phyloP scores from a whole-genome alignment of 2,329 filamentous ascomycete genomes.

The Ophiostoma ulmi region DNA sequence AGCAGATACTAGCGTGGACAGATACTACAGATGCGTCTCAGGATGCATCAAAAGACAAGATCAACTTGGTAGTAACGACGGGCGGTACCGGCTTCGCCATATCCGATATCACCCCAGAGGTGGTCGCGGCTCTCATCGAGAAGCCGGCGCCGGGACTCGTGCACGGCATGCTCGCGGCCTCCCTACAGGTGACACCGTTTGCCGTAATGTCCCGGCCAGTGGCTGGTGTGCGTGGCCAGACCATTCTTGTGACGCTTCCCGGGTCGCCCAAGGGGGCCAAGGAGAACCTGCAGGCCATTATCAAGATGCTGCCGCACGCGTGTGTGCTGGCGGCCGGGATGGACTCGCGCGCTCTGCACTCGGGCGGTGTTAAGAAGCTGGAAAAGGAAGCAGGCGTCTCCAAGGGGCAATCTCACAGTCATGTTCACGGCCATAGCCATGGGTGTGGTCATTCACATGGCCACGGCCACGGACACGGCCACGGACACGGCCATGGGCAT shows the following conservation, averaged over 20 bases:
- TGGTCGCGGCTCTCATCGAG: constrained; percentile 71
- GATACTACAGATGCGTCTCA: constrained; percentile 58
- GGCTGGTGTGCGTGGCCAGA: constrained; percentile 76
- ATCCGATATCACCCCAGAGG: constrained; percentile 85
- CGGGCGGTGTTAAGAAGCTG: constrained; percentile 74
- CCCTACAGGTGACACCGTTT: constrained; percentile 82
- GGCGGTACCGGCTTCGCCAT: constrained; percentile 90
- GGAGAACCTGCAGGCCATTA: constrained; percentile 83
- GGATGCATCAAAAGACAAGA: constrained; percentile 4
- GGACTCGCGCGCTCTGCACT: constrained; percentile 73
- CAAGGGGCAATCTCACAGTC: constrained; percentile 40
- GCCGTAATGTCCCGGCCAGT: constrained; percentile 95
- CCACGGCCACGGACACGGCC: constrained; percentile 45
- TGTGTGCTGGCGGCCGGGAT: constrained; percentile 81
- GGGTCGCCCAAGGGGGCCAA: constrained; percentile 92
- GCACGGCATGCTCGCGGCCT: constrained; percentile 89
- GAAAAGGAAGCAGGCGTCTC: constrained; percentile 69
- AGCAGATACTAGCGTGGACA: constrained; percentile 65
- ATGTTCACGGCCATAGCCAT: constrained; percentile 46
- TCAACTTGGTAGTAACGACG: constrained; percentile 80
- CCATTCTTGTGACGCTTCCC: constrained; percentile 81
- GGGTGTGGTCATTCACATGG: constrained; percentile 47
- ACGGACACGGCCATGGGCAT: constrained; percentile 54
- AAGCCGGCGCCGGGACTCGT: constrained; percentile 84
- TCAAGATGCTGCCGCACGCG: constrained; percentile 92